Conservation (phyloP, 805 yeast genomes). For the Torulaspora quercuum region DNA sequence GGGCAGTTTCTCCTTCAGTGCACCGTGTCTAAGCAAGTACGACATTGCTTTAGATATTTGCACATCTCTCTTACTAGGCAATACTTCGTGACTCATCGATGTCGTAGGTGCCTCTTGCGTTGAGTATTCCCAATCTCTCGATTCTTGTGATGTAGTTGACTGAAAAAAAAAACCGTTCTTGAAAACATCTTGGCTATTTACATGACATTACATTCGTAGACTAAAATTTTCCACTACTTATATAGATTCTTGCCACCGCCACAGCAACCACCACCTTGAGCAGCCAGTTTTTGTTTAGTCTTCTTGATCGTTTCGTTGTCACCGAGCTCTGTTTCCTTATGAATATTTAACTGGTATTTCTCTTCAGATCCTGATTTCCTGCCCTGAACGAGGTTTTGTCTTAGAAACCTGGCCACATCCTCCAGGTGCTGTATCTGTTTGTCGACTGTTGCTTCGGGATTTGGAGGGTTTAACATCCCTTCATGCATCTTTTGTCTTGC, state of each 20-base stretch:
- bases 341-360: constrained; percentile 56
- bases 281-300: constrained; percentile 44
- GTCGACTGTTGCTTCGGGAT: constrained; percentile 45
- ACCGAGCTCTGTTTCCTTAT: constrained; percentile 80
- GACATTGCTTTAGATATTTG: constrained; percentile 71
- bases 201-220: constrained; percentile 1
- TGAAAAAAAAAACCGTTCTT: too few relatives aligned
- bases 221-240: constrained; percentile 6
- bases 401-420: constrained; percentile 67
- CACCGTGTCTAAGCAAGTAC: constrained; percentile 82
- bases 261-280: constrained; percentile 56
- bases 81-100: constrained; percentile 4
- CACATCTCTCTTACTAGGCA: constrained; percentile 41
- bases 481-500: constrained; percentile 58
- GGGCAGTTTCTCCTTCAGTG: constrained; percentile 57
- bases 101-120: background rate
- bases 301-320: constrained; percentile 78
- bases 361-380: constrained; percentile 36
- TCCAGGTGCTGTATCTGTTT: constrained; percentile 55
- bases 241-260: constrained; percentile 40
- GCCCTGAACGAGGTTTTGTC: constrained; percentile 86
- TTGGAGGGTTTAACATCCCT: constrained; percentile 46
- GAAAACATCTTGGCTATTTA: constrained; percentile 3
- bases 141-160: too few relatives aligned
- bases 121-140: too few relatives aligned